Conservation (phyloP, 163 green algal genomes). For the Scenedesmus sp. region DNA sequence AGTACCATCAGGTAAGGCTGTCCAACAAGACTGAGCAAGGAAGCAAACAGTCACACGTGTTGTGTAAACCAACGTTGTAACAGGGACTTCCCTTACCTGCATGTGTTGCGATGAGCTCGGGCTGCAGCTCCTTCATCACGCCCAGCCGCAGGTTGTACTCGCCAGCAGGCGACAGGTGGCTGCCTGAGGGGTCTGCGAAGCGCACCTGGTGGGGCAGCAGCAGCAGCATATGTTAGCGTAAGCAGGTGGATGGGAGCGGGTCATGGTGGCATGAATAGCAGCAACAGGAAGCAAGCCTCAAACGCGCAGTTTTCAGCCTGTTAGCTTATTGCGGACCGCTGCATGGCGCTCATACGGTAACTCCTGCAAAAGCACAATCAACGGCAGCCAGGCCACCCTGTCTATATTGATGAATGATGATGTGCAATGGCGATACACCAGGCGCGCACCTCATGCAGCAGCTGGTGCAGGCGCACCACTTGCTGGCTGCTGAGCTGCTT, state of each 20-base stretch:
- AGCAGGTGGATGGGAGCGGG: not conserved
- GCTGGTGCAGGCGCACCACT: constrained; percentile 89
- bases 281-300: too few species aligned
- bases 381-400: too few species aligned
- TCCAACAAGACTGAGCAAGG: not conserved
- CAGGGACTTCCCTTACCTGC: constrained; percentile 59
- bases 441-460: constrained; percentile 84
- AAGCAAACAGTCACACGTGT: not conserved
- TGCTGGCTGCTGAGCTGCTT: constrained; percentile 72
- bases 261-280: not conserved
- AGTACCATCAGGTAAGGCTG: too few species aligned
- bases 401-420: too few species aligned
- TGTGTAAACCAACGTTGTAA: too few species aligned
- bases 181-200: constrained; percentile 87
- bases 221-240: not conserved
- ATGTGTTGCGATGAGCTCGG: constrained; percentile 95
- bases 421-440: too few species aligned
- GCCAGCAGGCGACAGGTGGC: constrained; percentile 90
- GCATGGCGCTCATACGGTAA: too few species aligned
- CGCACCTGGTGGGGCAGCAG: constrained; percentile 46
- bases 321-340: too few species aligned
- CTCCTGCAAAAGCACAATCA: too few species aligned
- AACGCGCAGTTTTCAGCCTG: too few species aligned
- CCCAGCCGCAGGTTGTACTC: constrained; percentile 99
- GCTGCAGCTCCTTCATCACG: constrained; percentile 97